phyloP scores from a whole-genome alignment of 768 basidiomycete species.

The Megacollybia marginata region DNA sequence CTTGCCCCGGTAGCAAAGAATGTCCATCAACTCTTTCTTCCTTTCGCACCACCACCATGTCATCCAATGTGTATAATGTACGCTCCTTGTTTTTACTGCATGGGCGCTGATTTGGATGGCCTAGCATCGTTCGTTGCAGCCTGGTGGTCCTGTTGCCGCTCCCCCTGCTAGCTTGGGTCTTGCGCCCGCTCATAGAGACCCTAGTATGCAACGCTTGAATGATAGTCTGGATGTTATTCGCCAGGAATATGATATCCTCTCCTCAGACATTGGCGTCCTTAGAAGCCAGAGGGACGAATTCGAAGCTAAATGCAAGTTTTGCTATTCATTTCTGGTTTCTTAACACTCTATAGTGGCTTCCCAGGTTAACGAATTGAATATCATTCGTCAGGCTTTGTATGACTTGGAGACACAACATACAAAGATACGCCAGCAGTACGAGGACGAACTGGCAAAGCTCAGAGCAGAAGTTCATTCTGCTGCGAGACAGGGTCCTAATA shows the following conservation, averaged over 20 bases:
- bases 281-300: conserved; percentile 83
- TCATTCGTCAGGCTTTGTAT: conserved; percentile 84
- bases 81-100: too few relatives aligned
- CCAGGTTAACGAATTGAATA: conserved; percentile 86
- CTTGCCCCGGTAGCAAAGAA: too few relatives aligned
- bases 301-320: conserved; percentile 73
- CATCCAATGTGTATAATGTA: too few relatives aligned
- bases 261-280: conserved; percentile 57
- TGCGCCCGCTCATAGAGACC: conserved; percentile 26
- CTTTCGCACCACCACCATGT: too few relatives aligned
- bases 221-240: conserved; percentile 79
- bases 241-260: conserved; percentile 76
- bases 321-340: conserved; percentile 5
- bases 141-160: too few relatives aligned
- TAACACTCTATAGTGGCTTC: conserved; percentile 43
- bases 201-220: conserved; percentile 45
- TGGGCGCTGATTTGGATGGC: too few relatives aligned
- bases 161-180: too few relatives aligned
- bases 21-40: too few relatives aligned
- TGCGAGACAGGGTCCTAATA: conserved; percentile 21
- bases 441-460: conserved; percentile 72
- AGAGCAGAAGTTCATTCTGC: conserved; percentile 57
- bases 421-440: conserved; percentile 81
- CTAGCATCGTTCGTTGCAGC: too few relatives aligned
- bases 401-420: conserved; percentile 86